A percentile compares a stretch with the other conserved stretches of the same genome.
These are phyloP conservation scores for Musa itinerans DNA, from an alignment of 176 grass and related monocot species.

Conservation along the genomic window DNA sequence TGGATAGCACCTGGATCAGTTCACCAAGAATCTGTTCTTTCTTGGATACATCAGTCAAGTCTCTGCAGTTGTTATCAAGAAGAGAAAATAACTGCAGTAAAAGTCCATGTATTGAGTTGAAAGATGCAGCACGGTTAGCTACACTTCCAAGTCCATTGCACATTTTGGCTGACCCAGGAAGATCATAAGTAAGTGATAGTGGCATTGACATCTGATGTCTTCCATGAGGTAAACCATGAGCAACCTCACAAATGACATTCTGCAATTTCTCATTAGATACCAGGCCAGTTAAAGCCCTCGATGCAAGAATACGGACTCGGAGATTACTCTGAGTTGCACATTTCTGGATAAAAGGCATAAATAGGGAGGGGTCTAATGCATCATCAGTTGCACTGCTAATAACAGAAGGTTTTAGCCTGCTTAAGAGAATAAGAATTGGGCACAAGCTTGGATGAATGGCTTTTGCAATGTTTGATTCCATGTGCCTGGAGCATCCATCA, in stretches of 20 bases:
- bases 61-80: constrained; percentile 67
- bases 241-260: constrained; percentile 47
- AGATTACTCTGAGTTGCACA: constrained; percentile 93
- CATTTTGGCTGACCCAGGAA: constrained; percentile 21
- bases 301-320: constrained; percentile 74
- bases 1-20: constrained; percentile 47
- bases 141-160: constrained; percentile 30
- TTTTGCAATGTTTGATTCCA: constrained; percentile 66
- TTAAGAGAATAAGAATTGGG: constrained; percentile 92
- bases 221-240: constrained; percentile 46
- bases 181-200: constrained; percentile 16
- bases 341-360: constrained; percentile 79
- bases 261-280: constrained; percentile 80
- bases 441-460: constrained; percentile 90
- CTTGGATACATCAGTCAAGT: constrained; percentile 37
- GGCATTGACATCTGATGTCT: constrained; percentile 15
- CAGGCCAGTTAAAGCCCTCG: constrained; percentile 76
- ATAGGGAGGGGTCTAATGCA: constrained; percentile 77
- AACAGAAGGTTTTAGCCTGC: constrained; percentile 76
- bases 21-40: constrained; percentile 78
- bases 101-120: constrained; percentile 87
- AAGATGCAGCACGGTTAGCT: constrained; percentile 27
- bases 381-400: constrained; percentile 63
- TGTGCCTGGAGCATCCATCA: constrained; percentile 35
- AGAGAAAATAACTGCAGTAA: constrained; percentile 77